Evolutionary conservation across 306 rosid genomes (phyloP), one percentile per base, ranked within the genome.

Genomic region (Cicer chorassanicum): DNA sequence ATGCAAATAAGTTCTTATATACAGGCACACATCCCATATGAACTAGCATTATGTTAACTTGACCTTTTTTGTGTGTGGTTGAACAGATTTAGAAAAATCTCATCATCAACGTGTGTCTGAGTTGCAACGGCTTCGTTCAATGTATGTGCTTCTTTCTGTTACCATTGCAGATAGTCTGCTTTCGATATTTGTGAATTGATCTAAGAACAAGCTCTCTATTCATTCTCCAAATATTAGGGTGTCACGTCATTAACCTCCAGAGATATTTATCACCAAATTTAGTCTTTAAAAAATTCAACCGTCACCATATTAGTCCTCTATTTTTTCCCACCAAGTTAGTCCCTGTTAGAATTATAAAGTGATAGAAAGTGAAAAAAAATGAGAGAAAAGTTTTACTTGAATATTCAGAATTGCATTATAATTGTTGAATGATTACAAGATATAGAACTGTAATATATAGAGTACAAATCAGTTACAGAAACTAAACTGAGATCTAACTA

Each of bases 91-190:
- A 74, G 97, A 94, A 87, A 94, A 89, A 73, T 92, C 99, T 29
- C 99, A 94, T 64, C 96, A 92, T 86, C 99, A 92, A 77, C 99
- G 97, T 57, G 96, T 94, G 29, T 87, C 91, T 41, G 97, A 92
- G 78, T 83, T 94, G 89, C 97, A 90, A 76, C 88, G 92, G 72
- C 96, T 94, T 54, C 93, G 93, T 69, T 92, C 97, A 29, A 84
- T 94, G 99, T 94, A 87, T 63, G 88, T 76, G 42, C 70, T 61
- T 78, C 71, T 83, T 77, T 78, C 59, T 62, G 64, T 9, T 67
- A 48, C n/a, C 8, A 41, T 54, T 65, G 66, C 15, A 43, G 61
- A 74, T 78, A 59, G 68, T 42, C 49, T 55, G 43, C 66, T 68
- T 72, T 15, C 55, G 67, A 19, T 73, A 38, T 60, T 43, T 68